phyloP scores from a whole-genome alignment of 768 basidiomycete genomes.

The Tylopilus balloui region DNA sequence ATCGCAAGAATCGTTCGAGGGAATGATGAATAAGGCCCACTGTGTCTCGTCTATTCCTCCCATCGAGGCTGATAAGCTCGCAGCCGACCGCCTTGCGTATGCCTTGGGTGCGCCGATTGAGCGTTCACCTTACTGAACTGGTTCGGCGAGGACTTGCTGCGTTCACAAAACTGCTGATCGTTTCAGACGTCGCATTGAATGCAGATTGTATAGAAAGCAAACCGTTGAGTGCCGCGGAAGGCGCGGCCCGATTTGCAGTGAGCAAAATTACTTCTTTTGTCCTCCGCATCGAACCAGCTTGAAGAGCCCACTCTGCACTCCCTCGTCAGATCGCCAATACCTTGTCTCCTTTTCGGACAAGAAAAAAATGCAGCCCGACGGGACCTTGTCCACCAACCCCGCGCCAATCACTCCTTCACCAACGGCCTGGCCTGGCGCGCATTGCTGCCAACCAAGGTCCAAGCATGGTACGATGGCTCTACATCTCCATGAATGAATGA shows the following conservation, averaged over 20 bases:
- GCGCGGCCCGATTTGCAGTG: background rate
- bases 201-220: background rate
- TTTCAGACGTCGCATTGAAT: background rate
- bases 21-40: background rate
- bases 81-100: too few relatives aligned
- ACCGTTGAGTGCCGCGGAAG: background rate
- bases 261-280: background rate
- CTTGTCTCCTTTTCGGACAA: background rate
- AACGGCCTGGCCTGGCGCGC: constrained; percentile 1
- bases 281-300: too few relatives aligned
- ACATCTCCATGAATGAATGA: background rate
- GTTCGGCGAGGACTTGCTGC: constrained; percentile 1
- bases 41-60: background rate
- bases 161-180: background rate
- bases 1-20: background rate
- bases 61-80: background rate
- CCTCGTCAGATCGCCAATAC: background rate
- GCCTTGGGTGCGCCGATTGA: background rate
- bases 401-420: background rate
- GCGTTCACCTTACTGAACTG: background rate
- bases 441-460: constrained; percentile 1
- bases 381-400: background rate
- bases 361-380: background rate
- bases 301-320: too few relatives aligned
- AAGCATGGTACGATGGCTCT: background rate